Evolutionary conservation across 106 monocot species (phyloP).

Genomic region (Apostasia shenzhenica): DNA sequence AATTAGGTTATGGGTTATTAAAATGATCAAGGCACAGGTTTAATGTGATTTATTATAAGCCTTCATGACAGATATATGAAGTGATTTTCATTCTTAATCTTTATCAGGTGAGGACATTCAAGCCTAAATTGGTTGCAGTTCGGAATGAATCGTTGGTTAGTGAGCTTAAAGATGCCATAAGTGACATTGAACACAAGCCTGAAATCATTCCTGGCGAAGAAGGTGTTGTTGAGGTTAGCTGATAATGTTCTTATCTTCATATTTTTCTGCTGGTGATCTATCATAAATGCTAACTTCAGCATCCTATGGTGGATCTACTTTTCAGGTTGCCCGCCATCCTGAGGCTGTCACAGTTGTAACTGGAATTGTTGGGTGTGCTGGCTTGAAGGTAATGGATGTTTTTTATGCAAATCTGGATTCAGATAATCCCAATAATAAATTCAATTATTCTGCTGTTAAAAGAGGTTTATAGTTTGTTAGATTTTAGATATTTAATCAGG

Average conservation of each 20-base stretch:
- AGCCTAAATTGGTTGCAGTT: constrained; percentile 83
- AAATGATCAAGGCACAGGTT: too few species aligned
- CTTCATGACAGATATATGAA: too few species aligned
- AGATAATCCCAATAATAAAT: too few species aligned
- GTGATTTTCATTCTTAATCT: not conserved
- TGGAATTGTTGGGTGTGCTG: constrained; percentile 98
- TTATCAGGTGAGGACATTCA: constrained; percentile 76
- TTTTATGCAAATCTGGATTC: not conserved
- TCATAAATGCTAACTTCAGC: not conserved
- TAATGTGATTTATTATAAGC: too few species aligned
- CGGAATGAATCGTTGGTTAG: constrained; percentile 63
- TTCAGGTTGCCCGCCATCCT: constrained; percentile 90
- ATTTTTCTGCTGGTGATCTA: not conserved
- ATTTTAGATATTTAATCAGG: too few species aligned
- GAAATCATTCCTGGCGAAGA: constrained; percentile 93
- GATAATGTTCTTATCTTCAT: not conserved
- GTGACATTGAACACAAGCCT: constrained; percentile 74
- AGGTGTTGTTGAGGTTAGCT: constrained; percentile 74
- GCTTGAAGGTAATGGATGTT: constrained; percentile 63
- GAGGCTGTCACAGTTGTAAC: constrained; percentile 93
- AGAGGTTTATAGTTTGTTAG: too few species aligned
- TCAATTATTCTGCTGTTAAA: too few species aligned
- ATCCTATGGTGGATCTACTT: constrained; percentile 6
- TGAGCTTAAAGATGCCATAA: constrained; percentile 87
- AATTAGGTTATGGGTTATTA: not conserved